Base-by-base conservation (phyloP, 1,284 basidiomycete genomes). In the Abortiporus biennis region DNA sequence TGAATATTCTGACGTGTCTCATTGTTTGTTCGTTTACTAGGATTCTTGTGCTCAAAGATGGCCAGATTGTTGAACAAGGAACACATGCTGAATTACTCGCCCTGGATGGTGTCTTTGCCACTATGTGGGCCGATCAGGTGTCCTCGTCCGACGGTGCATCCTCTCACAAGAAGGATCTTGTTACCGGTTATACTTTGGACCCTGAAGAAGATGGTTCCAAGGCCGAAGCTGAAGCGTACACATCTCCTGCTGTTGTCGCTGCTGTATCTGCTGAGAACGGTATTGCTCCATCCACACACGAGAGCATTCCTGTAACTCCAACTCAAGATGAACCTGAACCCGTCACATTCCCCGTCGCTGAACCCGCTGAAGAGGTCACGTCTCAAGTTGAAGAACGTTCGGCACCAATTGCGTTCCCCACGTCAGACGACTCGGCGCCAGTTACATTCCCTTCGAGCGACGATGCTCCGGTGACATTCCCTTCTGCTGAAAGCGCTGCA, bases 91-190 rank as follows among this genome's bases (percentile, higher is more conserved):
- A 91, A 47, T 69, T 92, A 31, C 62, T 90, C 40, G 76, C 76
- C 31, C 65, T 62, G 20, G 74, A 82, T 52, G 85, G 87, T 42
- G 56, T 78, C 29, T 92, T 91, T 55, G 83, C 86, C 9, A 69
- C 78, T 1, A 83, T 92, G 82, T 92, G 88, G 88, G 76, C 80
- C 0, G 79, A 87, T 56, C 84, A 90, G 55, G 68, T 84, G 24
- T 77, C 75, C 24, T 67, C 75, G n/a, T 70, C 62, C 12, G 80
- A 71, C 25, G 58, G 53, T 15, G 49, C 53, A 6, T 50, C 64
- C 47, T 47, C 62, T 46, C 44, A 52, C 55, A 62, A 70, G 51
- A 54, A 51, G 58, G 68, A 70, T 48, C 69, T 67, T 38, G 49
- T 65, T 25, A 56, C 63, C 36, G 69, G 68, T 33, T 72, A 75